Base-by-base conservation (phyloP, 371 early-diverging fungal genomes). In the Mucor saturninus region DNA sequence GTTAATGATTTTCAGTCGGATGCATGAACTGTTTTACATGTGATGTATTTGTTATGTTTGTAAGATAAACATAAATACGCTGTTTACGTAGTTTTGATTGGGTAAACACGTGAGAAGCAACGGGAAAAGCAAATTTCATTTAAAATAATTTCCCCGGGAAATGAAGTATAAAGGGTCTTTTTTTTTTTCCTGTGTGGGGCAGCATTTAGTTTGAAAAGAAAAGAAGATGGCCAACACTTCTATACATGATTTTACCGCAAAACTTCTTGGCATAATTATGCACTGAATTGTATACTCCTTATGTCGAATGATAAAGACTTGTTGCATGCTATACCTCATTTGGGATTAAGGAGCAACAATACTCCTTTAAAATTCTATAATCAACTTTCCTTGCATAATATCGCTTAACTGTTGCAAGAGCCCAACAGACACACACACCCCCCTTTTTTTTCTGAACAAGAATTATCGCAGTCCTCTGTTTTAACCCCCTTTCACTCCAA, bases 221-320 rank as follows among this genome's bases (percentile, higher is more conserved):
- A 35, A 2, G 35, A 35, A 35, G 0, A 35, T 35, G 35, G 8
- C 35, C 35, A 35, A 35, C 35, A 35, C 6, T 35, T 35, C 35
- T 35, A 42, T 45, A 45, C 42, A 52, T 52, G 32, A 30, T 46
- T 32, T 55, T 46, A 35, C 35, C 35, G 8, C 8, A 35, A 35
- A 35, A 35, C 39, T 55, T 60, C 51, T 52, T 59, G 59, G 55
- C 55, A 55, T 42, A 39, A 11, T 55, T 40, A 55, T 55, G 42
- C 54, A 54, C 13, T 15, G 35, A 8, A 32, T 13, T 38, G 14
- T 38, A 55, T 55, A 39, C 55, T 55, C 55, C 55, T 55, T 55
- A 55, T 35, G 35, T 35, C 35, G 35, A 35, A 35, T 35, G 35
- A 35, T 35, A 35, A 35, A 35, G 35, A 35, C 35, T 35, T 35